phyloP scores from a whole-genome alignment of 1,284 basidiomycete species.

The Moesziomyces sp. region DNA sequence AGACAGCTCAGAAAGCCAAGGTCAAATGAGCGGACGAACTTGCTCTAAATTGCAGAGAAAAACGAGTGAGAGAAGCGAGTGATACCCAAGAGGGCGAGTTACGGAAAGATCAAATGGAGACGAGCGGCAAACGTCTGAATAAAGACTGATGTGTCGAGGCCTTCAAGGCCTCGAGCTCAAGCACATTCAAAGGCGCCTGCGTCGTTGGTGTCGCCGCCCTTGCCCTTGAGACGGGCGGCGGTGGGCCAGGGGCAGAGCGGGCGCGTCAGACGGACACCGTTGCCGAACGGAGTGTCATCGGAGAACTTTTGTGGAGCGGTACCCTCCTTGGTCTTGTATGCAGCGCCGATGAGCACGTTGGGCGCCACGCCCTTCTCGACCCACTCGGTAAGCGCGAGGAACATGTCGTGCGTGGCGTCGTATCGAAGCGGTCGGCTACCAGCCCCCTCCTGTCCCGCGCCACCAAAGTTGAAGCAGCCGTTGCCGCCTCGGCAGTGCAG shows the following conservation, averaged over 20 bases:
- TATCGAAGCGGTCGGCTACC: conserved; percentile 47
- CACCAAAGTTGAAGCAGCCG: conserved; percentile 54
- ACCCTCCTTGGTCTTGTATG: conserved; percentile 30
- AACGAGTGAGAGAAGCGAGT: too few species aligned
- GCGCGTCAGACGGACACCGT: conserved; percentile 21
- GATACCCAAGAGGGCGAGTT: too few species aligned
- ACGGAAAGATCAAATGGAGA: not conserved
- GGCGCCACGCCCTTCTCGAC: conserved; percentile 69
- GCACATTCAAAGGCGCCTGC: conserved; percentile 20
- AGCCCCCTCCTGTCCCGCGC: conserved; percentile 28
- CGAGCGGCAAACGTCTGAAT: not conserved
- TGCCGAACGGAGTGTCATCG: conserved; percentile 10
- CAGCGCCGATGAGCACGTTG: conserved; percentile 64
- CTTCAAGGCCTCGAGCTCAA: not conserved
- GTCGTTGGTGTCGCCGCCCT: conserved; percentile 1
- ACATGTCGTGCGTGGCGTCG: conserved; percentile 67
- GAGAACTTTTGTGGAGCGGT: not conserved
- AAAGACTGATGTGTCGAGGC: not conserved
- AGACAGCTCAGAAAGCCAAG: too few species aligned
- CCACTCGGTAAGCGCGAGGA: conserved; percentile 70
- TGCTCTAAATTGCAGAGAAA: not conserved
- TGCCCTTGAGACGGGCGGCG: conserved; percentile 7
- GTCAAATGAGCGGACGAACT: not conserved
- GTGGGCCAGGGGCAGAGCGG: conserved; percentile 27
- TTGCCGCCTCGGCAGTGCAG: conserved; percentile 67